phyloP scores from a whole-genome alignment of 352 stramenopile genomes.

The Globisporangium megalacanthum region DNA sequence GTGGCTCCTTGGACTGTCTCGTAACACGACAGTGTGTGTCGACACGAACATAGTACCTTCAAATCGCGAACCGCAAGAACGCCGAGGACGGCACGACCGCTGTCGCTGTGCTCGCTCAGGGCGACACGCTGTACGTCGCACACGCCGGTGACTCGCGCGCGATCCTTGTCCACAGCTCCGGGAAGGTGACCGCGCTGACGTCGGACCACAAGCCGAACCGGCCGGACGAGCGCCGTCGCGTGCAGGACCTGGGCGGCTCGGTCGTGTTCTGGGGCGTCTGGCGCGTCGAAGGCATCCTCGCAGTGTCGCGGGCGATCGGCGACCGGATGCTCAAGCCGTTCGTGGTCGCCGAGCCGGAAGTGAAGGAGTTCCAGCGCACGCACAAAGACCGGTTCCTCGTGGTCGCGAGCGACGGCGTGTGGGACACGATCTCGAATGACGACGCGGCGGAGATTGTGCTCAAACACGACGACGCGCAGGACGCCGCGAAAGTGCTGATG shows the following conservation, averaged over 20 bases:
- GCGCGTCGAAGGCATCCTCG: conserved; percentile 92
- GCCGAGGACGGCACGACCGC: conserved; percentile 88
- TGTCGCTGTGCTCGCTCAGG: conserved; percentile 74
- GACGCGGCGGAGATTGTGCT: conserved; percentile 73
- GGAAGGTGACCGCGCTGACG: conserved; percentile 74
- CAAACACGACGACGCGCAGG: conserved; percentile 62
- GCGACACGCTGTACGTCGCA: conserved; percentile 79
- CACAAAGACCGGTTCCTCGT: conserved; percentile 80
- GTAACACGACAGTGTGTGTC: background rate
- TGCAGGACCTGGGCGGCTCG: conserved; percentile 83
- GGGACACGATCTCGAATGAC: conserved; percentile 89
- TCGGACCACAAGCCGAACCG: conserved; percentile 91
- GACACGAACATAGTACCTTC: conserved; percentile 60
- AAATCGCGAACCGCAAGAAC: conserved; percentile 79
- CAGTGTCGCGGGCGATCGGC: conserved; percentile 90
- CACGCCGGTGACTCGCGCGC: conserved; percentile 89
- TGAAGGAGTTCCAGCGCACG: conserved; percentile 58
- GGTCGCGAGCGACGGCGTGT: conserved; percentile 89
- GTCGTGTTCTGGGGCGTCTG: conserved; percentile 91
- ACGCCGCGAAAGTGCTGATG: conserved; percentile 74
- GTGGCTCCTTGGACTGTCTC: background rate
- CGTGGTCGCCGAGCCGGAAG: conserved; percentile 88
- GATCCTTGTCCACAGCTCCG: conserved; percentile 77
- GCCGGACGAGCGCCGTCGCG: conserved; percentile 84
- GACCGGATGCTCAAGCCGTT: conserved; percentile 91